Evolutionary conservation across 2,329 filamentous ascomycete species (phyloP), one percentile per base, ranked within the genome.

Genomic region (Parastagonospora avenae): DNA sequence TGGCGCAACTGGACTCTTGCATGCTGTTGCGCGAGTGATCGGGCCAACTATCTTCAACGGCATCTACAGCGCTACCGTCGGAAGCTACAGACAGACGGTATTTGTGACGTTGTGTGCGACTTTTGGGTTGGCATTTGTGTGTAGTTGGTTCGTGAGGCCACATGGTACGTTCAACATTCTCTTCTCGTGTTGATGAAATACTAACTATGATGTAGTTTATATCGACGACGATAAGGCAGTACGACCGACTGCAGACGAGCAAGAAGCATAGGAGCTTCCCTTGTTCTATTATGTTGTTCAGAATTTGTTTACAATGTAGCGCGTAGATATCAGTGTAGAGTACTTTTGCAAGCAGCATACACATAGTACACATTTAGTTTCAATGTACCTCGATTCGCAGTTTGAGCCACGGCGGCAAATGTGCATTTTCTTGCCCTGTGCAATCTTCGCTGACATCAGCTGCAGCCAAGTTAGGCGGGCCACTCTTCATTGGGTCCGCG

Each of bases 41-140:
- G 87, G 89, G 1, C 94, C 94, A 0, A 82, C 91, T 0, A 68
- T 93, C 1, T 96, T 97, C 74, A 96, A 94, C 66, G 83, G 90
- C 4, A 84, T 97, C 8, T 99, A 96, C 70, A 89, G 88, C 11
- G 78, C 82, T 2, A 97, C 94, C 0, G 90, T 97, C 1, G 85
- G 82, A 15, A 85, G 76, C 1, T 93, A 89, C 59, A 86, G 91
- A 0, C 91, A 94, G 72, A 86, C 91, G 1, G 87, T 96, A 0
- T 97, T 97, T 71, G 84, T 95, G 8, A 84, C 89, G 42, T 74
- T 97, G 38, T 78, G 83, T 0, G 74, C 76, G 7, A 78, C 90
- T 0, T 96, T 96, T 69, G 82, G 76, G 1, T 19, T 86, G 8
- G 86, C 86, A 0, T 81, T 93, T 28, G 44, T 86, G 2, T 80